Evolutionary conservation across 2,329 filamentous ascomycete species (phyloP).

Genomic region (Aspergillus sp.): DNA sequence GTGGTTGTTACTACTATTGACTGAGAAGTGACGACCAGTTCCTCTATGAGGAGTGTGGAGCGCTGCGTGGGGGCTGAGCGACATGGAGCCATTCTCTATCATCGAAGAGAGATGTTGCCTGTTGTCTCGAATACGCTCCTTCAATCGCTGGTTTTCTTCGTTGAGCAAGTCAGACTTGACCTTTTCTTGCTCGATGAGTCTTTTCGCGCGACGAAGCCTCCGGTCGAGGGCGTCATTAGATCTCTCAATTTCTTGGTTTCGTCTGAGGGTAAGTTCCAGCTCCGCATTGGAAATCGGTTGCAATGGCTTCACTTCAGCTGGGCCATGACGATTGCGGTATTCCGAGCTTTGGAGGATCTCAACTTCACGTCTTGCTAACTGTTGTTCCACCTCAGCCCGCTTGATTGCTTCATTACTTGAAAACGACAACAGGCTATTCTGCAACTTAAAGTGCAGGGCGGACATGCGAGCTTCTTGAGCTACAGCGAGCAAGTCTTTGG

Average conservation of each 20-base stretch:
- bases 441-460: constrained; percentile 80
- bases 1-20: constrained; percentile 5
- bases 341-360: constrained; percentile 72
- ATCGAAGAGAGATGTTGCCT: constrained; percentile 76
- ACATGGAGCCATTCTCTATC: constrained; percentile 62
- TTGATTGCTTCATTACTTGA: constrained; percentile 79
- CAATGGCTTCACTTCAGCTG: constrained; percentile 42
- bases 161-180: constrained; percentile 61
- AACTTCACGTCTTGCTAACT: constrained; percentile 81
- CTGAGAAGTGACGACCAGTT: constrained; percentile 32
- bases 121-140: constrained; percentile 81
- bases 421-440: constrained; percentile 74
- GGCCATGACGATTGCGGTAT: constrained; percentile 54
- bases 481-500: constrained; percentile 45
- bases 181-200: constrained; percentile 67
- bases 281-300: constrained; percentile 38
- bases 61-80: constrained; percentile 51
- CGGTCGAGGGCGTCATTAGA: constrained; percentile 58
- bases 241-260: constrained; percentile 58
- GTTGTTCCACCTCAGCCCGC: constrained; percentile 80
- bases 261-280: constrained; percentile 51
- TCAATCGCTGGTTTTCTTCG: constrained; percentile 69
- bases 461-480: constrained; percentile 68
- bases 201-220: constrained; percentile 65
- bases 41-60: constrained; percentile 39